These are phyloP conservation scores for Thielaviopsis punctulata DNA, from an alignment of 2,329 filamentous ascomycete species.

Conservation along the genomic window DNA sequence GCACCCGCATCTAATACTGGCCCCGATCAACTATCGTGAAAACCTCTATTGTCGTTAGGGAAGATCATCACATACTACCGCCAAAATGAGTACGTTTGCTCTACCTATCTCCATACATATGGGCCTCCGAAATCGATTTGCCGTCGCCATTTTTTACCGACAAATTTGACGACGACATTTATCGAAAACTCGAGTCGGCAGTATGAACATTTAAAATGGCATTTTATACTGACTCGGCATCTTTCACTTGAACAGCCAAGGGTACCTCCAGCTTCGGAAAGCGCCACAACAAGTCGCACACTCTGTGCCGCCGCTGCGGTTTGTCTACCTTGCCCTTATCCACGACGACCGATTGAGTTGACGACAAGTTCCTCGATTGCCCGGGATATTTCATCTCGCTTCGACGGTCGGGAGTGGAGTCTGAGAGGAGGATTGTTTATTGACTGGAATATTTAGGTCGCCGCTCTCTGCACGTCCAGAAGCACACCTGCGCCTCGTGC, in stretches of 20 bases:
- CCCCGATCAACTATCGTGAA: conserved; percentile 10
- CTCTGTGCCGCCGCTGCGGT: conserved; percentile 96
- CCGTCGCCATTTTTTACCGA: conserved; percentile 1
- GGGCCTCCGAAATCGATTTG: conserved; percentile 2
- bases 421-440: conserved; percentile 5
- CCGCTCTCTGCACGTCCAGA: conserved; percentile 98
- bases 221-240: conserved; percentile 13
- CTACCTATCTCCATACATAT: conserved; percentile 3
- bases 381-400: not conserved
- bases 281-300: conserved; percentile 96
- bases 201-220: conserved; percentile 13
- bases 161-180: conserved; percentile 10
- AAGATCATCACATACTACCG: conserved; percentile 22
- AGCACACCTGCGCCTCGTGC: conserved; percentile 90
- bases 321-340: conserved; percentile 29
- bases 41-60: conserved; percentile 11
- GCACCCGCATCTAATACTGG: conserved; percentile 10
- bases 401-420: conserved; percentile 4
- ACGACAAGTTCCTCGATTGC: conserved; percentile 9
- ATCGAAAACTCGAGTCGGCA: conserved; percentile 13
- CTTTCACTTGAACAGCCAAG: conserved; percentile 28
- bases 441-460: conserved; percentile 40
- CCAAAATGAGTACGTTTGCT: conserved; percentile 39
- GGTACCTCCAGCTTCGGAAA: conserved; percentile 41
- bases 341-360: conserved; percentile 10